Percentiles rank a stretch among this genome's conserved stretches.
phyloP scores from a whole-genome alignment of 2,329 filamentous ascomycete species.

The Aspergillus cejpii region DNA sequence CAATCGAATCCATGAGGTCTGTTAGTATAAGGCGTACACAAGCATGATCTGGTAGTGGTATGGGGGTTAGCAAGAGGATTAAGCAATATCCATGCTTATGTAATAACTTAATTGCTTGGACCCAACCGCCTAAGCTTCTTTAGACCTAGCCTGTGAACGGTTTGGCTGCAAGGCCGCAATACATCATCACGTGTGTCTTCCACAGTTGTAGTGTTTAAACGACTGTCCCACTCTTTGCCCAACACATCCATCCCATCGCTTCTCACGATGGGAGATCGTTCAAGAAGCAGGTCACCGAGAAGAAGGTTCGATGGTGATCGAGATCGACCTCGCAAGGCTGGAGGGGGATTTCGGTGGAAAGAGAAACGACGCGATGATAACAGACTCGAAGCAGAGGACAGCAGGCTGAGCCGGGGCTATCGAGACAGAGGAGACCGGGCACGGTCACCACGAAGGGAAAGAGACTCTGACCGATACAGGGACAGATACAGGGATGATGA shows the following conservation, averaged over 20 bases:
- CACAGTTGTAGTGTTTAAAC: constrained; percentile 9
- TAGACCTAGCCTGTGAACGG: constrained; percentile 7
- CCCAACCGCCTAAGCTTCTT: background rate
- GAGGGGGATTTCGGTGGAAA: constrained; percentile 45
- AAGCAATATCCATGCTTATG: too few relatives aligned
- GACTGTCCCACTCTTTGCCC: constrained; percentile 17
- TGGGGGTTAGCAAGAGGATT: too few relatives aligned
- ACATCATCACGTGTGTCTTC: constrained; percentile 23
- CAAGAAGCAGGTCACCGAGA: constrained; percentile 41
- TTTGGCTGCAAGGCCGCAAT: constrained; percentile 11
- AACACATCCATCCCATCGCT: constrained; percentile 8
- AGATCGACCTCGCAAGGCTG: constrained; percentile 37
- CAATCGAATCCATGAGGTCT: background rate
- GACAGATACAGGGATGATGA: constrained; percentile 20
- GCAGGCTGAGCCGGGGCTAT: constrained; percentile 50
- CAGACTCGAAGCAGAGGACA: constrained; percentile 38
- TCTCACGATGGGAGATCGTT: constrained; percentile 31
- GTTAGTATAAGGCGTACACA: background rate
- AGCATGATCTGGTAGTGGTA: too few relatives aligned
- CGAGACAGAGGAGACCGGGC: constrained; percentile 29
- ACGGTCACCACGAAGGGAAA: constrained; percentile 36
- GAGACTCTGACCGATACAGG: constrained; percentile 25
- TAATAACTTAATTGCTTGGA: background rate
- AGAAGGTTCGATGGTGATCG: constrained; percentile 31
- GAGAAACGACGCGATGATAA: constrained; percentile 46